Percentiles rank a stretch among this genome's conserved stretches.
phyloP scores from a whole-genome alignment of 768 basidiomycete species.

The Lentinula detonsa region DNA sequence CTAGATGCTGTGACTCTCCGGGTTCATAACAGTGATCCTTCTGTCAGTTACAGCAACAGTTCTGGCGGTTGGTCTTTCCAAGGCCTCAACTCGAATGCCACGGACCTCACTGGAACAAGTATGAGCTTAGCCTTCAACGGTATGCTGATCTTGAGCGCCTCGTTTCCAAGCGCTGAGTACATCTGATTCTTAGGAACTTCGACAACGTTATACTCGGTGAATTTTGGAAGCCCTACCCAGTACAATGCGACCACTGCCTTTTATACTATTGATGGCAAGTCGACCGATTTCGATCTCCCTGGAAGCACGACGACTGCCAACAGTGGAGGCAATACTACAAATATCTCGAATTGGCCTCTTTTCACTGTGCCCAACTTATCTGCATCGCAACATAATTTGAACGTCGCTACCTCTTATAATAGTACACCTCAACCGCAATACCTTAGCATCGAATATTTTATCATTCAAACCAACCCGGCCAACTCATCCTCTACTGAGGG shows the following conservation, averaged over 20 bases:
- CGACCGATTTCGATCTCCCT: slow-evolving; percentile 1
- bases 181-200: neutral
- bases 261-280: neutral
- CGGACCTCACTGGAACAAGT: neutral
- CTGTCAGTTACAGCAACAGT: neutral
- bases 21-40: slow-evolving; percentile 5
- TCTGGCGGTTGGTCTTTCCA: slow-evolving; percentile 5
- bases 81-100: neutral
- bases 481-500: neutral
- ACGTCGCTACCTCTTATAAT: neutral
- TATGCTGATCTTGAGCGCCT: neutral
- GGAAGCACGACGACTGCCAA: neutral
- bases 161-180: neutral
- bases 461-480: neutral
- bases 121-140: slow-evolving; percentile 1
- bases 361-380: neutral
- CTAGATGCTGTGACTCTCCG: neutral
- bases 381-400: neutral
- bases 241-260: neutral
- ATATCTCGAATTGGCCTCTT: neutral
- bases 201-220: neutral
- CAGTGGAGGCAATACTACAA: neutral
- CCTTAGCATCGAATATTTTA: slow-evolving; percentile 1
- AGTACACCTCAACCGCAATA: neutral
- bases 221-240: neutral